phyloP scores from a whole-genome alignment of 805 yeast genomes.

The Cyberlindnera veronae region DNA sequence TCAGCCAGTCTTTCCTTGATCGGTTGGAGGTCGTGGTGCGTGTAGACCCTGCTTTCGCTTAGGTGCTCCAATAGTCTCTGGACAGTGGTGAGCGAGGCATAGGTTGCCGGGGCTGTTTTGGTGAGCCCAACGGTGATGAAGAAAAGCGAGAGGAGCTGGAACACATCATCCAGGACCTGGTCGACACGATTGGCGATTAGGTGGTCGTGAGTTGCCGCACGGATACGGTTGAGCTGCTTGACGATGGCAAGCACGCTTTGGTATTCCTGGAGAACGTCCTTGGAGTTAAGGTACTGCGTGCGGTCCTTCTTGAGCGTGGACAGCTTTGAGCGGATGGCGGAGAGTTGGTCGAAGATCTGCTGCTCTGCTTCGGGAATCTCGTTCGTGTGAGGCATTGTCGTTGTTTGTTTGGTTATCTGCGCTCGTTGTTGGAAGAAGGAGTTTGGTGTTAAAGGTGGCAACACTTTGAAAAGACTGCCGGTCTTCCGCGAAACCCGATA shows the following conservation, averaged over 20 bases:
- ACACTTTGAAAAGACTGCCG: too few relatives aligned
- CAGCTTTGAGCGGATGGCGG: slow-evolving; percentile 40
- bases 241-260: slow-evolving; percentile 52
- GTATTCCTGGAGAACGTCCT: slow-evolving; percentile 60
- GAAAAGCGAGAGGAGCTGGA: slow-evolving; percentile 81
- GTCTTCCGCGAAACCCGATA: neutral
- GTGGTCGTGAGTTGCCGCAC: slow-evolving; percentile 24
- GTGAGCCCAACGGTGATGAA: slow-evolving; percentile 90
- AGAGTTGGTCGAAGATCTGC: slow-evolving; percentile 37
- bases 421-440: neutral
- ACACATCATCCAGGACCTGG: slow-evolving; percentile 77
- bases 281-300: slow-evolving; percentile 59
- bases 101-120: slow-evolving; percentile 90
- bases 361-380: slow-evolving; percentile 36
- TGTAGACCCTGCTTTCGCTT: slow-evolving; percentile 75
- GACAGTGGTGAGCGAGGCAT: slow-evolving; percentile 84
- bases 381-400: slow-evolving; percentile 29
- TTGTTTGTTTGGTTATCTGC: neutral
- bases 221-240: slow-evolving; percentile 48
- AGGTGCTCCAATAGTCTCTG: slow-evolving; percentile 80
- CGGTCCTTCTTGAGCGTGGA: slow-evolving; percentile 59
- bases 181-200: slow-evolving; percentile 51
- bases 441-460: neutral
- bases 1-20: slow-evolving; percentile 70
- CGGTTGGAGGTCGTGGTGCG: slow-evolving; percentile 79